Conservation (phyloP, 73 alveolate genomes). For the Tetrahymena elliotti region DNA sequence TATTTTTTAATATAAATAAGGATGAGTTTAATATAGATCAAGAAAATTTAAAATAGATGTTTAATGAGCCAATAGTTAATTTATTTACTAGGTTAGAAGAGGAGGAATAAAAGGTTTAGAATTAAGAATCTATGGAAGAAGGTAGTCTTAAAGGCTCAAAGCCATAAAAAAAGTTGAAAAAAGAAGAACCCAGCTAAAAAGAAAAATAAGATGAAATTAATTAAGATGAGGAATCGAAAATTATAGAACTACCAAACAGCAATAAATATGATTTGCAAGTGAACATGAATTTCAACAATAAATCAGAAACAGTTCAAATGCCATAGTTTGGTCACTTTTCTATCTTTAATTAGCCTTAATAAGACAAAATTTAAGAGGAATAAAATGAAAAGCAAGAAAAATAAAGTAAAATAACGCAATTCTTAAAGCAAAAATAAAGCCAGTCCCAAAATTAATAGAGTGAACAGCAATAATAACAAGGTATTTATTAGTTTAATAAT, state of each 20-base stretch:
- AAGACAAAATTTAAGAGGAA: not conserved
- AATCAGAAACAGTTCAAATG: not conserved
- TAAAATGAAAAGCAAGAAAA: not conserved
- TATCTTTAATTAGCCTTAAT: not conserved
- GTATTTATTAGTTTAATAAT: not conserved
- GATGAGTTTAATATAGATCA: not conserved
- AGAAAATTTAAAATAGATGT: not conserved
- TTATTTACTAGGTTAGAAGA: not conserved
- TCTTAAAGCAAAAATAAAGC: not conserved
- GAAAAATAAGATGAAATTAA: not conserved
- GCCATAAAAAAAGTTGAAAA: not conserved
- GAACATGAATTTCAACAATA: not conserved
- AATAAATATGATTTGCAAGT: not conserved
- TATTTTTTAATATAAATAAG: not conserved
- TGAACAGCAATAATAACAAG: not conserved
- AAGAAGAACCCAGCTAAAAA: not conserved
- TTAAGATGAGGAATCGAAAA: not conserved
- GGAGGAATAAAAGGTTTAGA: not conserved
- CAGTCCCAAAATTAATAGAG: not conserved
- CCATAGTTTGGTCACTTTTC: not conserved
- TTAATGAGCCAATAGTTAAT: not conserved
- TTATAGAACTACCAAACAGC: not conserved
- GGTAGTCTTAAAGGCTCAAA: not conserved
- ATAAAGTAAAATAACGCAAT: not conserved
- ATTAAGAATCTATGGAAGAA: not conserved